These are phyloP conservation scores for Pythium sp. DNA, from an alignment of 352 stramenopile genomes.

Conservation along the genomic window DNA sequence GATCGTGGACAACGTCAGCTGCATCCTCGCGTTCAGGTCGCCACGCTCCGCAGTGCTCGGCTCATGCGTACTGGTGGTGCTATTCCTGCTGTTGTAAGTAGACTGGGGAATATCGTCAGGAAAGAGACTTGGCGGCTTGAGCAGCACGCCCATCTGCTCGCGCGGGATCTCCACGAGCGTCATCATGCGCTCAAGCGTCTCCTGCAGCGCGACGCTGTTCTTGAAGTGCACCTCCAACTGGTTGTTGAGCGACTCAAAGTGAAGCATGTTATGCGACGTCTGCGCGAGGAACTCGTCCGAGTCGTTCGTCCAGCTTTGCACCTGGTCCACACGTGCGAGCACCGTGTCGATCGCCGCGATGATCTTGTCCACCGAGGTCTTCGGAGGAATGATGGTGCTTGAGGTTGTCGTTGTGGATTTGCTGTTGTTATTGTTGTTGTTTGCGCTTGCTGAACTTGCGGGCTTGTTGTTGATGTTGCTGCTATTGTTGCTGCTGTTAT, in stretches of 20 bases:
- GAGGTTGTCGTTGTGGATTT: not conserved
- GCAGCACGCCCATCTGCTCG: conserved; percentile 50
- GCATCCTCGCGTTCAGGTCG: conserved; percentile 31
- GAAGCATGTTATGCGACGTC: conserved; percentile 65
- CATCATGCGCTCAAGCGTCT: conserved; percentile 51
- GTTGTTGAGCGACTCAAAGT: conserved; percentile 80
- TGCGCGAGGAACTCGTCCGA: conserved; percentile 53
- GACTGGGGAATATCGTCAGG: conserved; percentile 23
- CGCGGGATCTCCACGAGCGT: conserved; percentile 46
- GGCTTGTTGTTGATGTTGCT: conserved; percentile 1
- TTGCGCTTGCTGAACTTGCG: not conserved
- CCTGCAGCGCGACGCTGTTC: conserved; percentile 65
- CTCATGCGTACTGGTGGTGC: conserved; percentile 6
- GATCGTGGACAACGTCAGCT: conserved; percentile 41
- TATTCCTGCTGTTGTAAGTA: conserved; percentile 9
- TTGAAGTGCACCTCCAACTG: conserved; percentile 80
- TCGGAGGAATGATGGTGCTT: not conserved
- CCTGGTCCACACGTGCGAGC: conserved; percentile 35
- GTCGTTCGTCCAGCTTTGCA: conserved; percentile 63
- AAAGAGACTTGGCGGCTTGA: conserved; percentile 52
- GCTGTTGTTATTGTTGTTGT: not conserved
- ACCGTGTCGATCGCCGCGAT: conserved; percentile 52
- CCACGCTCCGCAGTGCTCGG: not conserved
- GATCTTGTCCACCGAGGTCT: conserved; percentile 57
- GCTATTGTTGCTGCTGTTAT: conserved; percentile 13